These are phyloP conservation scores for Misopates orontium DNA, from an alignment of 257 asterid species.

Conservation along the genomic window DNA sequence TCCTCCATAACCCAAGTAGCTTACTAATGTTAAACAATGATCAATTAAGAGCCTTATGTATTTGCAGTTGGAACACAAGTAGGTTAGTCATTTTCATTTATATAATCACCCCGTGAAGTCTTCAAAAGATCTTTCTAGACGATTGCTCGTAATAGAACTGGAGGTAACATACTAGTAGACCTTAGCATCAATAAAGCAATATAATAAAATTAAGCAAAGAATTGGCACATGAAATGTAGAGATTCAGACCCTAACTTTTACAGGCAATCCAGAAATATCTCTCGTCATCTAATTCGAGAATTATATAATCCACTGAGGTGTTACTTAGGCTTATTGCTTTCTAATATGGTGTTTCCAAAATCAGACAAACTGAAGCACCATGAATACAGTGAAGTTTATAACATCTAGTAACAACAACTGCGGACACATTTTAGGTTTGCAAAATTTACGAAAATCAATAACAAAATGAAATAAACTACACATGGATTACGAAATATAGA, in stretches of 20 bases:
- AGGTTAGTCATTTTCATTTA: no score
- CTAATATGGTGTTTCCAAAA: background rate
- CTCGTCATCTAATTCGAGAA: no score
- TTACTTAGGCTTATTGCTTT: no score
- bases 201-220: background rate
- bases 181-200: no score
- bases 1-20: no score
- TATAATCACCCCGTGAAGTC: no score
- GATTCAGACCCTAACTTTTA: background rate
- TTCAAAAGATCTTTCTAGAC: no score
- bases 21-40: no score
- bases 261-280: background rate
- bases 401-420: slow-evolving; percentile 6
- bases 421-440: slow-evolving; percentile 7
- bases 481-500: slow-evolving; percentile 7
- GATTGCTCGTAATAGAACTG: no score
- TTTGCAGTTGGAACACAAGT: no score
- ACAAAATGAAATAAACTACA: slow-evolving; percentile 9
- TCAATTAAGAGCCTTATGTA: no score
- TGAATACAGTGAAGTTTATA: slow-evolving; percentile 10
- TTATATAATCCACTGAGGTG: background rate
- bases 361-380: slow-evolving; percentile 12
- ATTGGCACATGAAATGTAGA: background rate
- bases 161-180: no score
- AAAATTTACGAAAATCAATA: background rate